Base-by-base conservation (phyloP, 768 basidiomycete species). In the Phlegmacium glaucopus region DNA sequence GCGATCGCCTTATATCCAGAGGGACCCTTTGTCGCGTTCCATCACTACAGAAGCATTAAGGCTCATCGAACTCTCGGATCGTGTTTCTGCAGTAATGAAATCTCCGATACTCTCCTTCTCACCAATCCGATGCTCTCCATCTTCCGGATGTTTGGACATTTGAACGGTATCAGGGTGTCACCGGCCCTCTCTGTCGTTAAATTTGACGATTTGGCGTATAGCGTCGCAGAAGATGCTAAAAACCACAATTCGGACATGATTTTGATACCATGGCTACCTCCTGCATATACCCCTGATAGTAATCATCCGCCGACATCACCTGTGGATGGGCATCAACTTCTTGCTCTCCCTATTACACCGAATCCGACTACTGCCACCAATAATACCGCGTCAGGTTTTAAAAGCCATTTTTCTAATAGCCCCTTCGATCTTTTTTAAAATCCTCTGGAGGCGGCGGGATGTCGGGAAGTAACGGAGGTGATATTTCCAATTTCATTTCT, bases 21-120 rank as follows among this genome's bases (percentile, higher is more conserved):
- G 39, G 12, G 38, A 38, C 29, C 27, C 13, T 5, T 28, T 27
- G n/a, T 46, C 45, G 18, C 49, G n/a, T 6, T 49, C 58, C n/a
- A 62, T 87, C 17, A 65, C 63, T n/a, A 61, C 87, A 5, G 82
- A 88, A 42, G 93, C 92, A 0, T 73, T 97, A 6, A 85, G 94
- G 6, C 76, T 98, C 12, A 86, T 97, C 52, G 94, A 96, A 63
- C 55, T 79, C 61, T 80, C 90, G 41, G 90, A 95, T 43, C 90
- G 95, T 53, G 85, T 85, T 3, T 93, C 90, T 1, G 85, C 87
- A 1, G 83, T 95, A 44, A 86, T 98, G 80, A 88, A 84, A 60
- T 91, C 2, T 77, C 81, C 0, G 85, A 91, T 38, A 74, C 81
- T 1, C 69, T 93, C 30, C 69, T 90, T 15, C 80, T 75, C 46